Percentiles rank a stretch among this genome's conserved stretches.
These are phyloP conservation scores for Penicillium sp. DNA, from an alignment of 2,329 filamentous ascomycete species.

Conservation along the genomic window DNA sequence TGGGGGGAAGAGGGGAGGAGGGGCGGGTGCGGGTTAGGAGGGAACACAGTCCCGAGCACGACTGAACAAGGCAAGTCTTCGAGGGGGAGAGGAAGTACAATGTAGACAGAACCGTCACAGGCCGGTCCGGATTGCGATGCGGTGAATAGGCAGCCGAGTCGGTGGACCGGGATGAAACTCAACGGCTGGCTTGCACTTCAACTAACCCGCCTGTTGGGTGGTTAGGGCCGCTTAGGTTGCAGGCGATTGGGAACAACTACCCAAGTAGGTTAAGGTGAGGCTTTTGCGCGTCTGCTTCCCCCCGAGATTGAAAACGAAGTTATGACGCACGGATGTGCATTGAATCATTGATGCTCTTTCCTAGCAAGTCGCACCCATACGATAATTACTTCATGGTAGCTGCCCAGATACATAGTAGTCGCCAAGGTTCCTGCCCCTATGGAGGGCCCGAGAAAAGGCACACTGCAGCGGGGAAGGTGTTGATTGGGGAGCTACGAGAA, in stretches of 20 bases:
- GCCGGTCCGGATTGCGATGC: slow-evolving; percentile 21
- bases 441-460: slow-evolving; percentile 12
- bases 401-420: neutral
- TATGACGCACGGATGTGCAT: neutral
- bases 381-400: neutral
- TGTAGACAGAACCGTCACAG: slow-evolving; percentile 7
- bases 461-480: neutral
- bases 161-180: slow-evolving; percentile 21
- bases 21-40: neutral
- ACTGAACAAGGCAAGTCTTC: slow-evolving; percentile 11
- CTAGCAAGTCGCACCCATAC: slow-evolving; percentile 4
- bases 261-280: slow-evolving; percentile 18
- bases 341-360: neutral
- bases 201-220: neutral
- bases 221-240: slow-evolving; percentile 10
- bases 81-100: slow-evolving; percentile 6
- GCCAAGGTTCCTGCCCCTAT: slow-evolving; percentile 2
- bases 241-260: slow-evolving; percentile 12
- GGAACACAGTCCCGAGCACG: slow-evolving; percentile 6
- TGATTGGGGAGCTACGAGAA: neutral
- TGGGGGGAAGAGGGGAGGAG: neutral
- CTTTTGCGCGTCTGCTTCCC: slow-evolving; percentile 4
- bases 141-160: slow-evolving; percentile 16
- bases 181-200: slow-evolving; percentile 18
- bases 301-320: neutral